Base-by-base conservation (phyloP, 2,329 filamentous ascomycete genomes). In the Neofusicoccum ribis region DNA sequence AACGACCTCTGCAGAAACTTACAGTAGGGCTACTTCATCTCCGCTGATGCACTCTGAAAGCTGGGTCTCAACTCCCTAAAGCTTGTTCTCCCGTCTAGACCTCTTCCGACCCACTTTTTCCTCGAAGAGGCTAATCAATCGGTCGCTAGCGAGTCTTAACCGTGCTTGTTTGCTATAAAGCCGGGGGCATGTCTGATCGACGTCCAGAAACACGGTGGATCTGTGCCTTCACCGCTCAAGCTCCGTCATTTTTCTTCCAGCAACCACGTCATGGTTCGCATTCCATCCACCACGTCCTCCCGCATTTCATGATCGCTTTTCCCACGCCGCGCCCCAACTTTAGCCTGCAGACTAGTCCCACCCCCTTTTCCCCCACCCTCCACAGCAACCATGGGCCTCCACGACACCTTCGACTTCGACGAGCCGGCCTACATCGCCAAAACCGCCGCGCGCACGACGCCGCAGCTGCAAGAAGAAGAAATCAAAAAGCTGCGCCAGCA, bases 401-500 rank as follows among this genome's bases (percentile, higher is more conserved):
- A 59, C 54, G 54, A 59, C 54, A 59, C 54, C 54, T 59, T 59
- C 54, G 54, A 59, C 39, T 59, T 59, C 54, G 54, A 59, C 41
- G 54, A 34, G 11, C 7, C 54, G 6, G 54, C 54, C 36, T 59
- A 59, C 54, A 11, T 12, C 54, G 15, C 27, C 54, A 59, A 59
- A 44, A 59, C 54, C 39, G 3, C 7, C 27, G 39, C 39, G 3
- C 54, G 54, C 23, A 14, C 54, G 0, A 59, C 54, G 0, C 15
- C 8, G 1, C 1, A 15, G 7, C 54, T 59, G 2, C 54, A 36
- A 20, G 54, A 59, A 59, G 39, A 59, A 34, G 54, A 59, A 8
- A 59, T 59, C 54, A 46, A 46, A 8, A 59, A 59, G 4, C 54
- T 59, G 0, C 54, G 54, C 41, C 54, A 59, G 15, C 54, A 59